phyloP scores from a whole-genome alignment of 805 yeast species.

The Schwanniomyces polymorphus region DNA sequence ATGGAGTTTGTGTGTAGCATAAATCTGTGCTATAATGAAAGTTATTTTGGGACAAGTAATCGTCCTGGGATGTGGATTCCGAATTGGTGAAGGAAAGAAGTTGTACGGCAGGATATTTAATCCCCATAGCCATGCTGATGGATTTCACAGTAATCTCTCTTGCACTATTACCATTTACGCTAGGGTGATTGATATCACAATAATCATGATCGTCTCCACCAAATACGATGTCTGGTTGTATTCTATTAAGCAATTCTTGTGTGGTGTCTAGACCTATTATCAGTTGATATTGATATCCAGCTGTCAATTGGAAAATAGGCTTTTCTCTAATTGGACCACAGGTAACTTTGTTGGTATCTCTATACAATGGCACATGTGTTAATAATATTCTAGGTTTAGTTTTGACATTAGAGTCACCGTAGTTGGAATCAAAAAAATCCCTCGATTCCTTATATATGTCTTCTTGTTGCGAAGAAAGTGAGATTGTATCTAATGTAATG shows the following conservation, averaged over 20 bases:
- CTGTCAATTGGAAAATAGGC: conserved; percentile 49
- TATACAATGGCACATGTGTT: conserved; percentile 83
- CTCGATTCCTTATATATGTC: conserved; percentile 50
- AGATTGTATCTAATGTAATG: conserved; percentile 70
- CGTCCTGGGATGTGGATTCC: conserved; percentile 5
- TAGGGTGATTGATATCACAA: conserved; percentile 69
- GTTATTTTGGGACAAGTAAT: conserved; percentile 18
- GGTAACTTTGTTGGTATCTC: conserved; percentile 55
- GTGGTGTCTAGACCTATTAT: conserved; percentile 64
- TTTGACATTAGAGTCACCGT: conserved; percentile 9
- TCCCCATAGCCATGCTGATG: conserved; percentile 43
- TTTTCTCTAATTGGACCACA: conserved; percentile 87
- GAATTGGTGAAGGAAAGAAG: conserved; percentile 24
- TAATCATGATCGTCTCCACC: conserved; percentile 98
- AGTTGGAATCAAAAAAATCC: conserved; percentile 45
- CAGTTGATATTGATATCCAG: conserved; percentile 88
- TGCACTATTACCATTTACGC: conserved; percentile 7
- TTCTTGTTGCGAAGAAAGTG: conserved; percentile 58
- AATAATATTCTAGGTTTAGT: conserved; percentile 63
- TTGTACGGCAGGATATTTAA: conserved; percentile 41
- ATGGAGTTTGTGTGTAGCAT: conserved; percentile 50
- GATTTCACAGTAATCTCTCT: conserved; percentile 41
- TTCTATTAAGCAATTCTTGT: conserved; percentile 51
- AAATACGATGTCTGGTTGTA: conserved; percentile 70
- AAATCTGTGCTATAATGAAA: conserved; percentile 35